Percentiles rank a stretch among this genome's conserved stretches.
Conservation (phyloP, 2,329 filamentous ascomycete species). For the Neobulgaria alba region DNA sequence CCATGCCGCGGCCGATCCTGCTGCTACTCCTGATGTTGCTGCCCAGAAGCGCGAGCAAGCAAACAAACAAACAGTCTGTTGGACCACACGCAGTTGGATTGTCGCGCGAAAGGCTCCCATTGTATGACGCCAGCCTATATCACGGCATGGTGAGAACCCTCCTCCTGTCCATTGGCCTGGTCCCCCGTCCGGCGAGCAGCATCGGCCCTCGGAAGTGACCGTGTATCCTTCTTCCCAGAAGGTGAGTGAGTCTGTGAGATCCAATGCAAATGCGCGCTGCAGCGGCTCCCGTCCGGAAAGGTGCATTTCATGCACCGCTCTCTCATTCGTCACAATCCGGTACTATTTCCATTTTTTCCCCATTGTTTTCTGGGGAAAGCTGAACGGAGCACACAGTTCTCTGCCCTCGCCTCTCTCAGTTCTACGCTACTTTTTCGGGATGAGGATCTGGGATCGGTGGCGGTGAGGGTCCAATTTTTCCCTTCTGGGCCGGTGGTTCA, state of each 20-base stretch:
- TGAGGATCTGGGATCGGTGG: too few species aligned
- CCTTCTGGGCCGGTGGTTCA: background rate
- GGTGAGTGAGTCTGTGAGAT: too few species aligned
- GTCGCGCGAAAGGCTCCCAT: background rate
- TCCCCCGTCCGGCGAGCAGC: constrained; percentile 5
- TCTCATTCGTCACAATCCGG: constrained; percentile 2
- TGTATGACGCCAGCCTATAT: constrained; percentile 9
- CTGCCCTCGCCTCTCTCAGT: background rate
- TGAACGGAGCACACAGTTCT: background rate
- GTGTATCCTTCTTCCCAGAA: too few species aligned
- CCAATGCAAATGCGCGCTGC: constrained; percentile 13
- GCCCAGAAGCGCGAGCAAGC: constrained; percentile 3
- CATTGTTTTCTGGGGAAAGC: background rate
- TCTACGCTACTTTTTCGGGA: too few species aligned
- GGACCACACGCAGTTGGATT: constrained; percentile 8
- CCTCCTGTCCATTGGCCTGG: background rate
- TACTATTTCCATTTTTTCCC: constrained; percentile 4
- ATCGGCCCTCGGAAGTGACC: constrained; percentile 3
- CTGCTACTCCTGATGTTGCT: background rate
- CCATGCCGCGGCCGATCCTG: background rate
- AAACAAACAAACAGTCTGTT: constrained; percentile 7
- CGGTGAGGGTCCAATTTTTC: background rate
- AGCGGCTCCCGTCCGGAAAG: constrained; percentile 13
- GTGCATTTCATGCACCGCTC: constrained; percentile 13
- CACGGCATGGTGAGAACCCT: constrained; percentile 1